These are phyloP conservation scores for Hypocrella siamensis DNA, from an alignment of 2,329 filamentous ascomycete genomes.

Conservation along the genomic window DNA sequence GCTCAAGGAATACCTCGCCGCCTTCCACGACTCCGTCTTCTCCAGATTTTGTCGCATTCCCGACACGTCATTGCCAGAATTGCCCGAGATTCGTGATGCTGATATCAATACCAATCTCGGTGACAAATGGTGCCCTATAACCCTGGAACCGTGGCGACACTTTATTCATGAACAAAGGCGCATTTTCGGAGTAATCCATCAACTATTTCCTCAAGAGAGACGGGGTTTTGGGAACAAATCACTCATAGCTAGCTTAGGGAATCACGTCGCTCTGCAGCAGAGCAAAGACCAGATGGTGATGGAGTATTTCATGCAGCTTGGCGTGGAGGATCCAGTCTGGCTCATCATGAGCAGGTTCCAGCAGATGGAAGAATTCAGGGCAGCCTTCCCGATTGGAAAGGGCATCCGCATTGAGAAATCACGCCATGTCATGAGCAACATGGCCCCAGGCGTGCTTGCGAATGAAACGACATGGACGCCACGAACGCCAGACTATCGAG, in stretches of 20 bases:
- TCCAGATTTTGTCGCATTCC: too few relatives aligned
- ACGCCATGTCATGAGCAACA: slow-evolving; percentile 11
- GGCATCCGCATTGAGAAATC: slow-evolving; percentile 18
- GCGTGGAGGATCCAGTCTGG: slow-evolving; percentile 6
- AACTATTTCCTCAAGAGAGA: slow-evolving; percentile 7
- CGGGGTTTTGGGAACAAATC: slow-evolving; percentile 11
- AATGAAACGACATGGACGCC: slow-evolving; percentile 5
- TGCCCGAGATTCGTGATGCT: slow-evolving; percentile 9
- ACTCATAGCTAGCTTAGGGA: slow-evolving; percentile 10
- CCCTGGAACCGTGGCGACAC: slow-evolving; percentile 12
- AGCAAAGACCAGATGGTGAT: slow-evolving; percentile 14
- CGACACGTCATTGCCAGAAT: slow-evolving; percentile 11
- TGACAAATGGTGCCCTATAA: slow-evolving; percentile 13
- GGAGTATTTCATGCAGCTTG: slow-evolving; percentile 12
- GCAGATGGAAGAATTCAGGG: slow-evolving; percentile 6
- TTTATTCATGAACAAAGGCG: slow-evolving; percentile 12
- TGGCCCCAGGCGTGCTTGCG: slow-evolving; percentile 12
- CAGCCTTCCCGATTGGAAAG: slow-evolving; percentile 10
- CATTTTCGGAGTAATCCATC: slow-evolving; percentile 10
- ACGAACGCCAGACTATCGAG: slow-evolving; percentile 7
- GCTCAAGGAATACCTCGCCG: slow-evolving; percentile 14
- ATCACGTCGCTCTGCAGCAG: slow-evolving; percentile 6
- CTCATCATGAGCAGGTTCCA: slow-evolving; percentile 14
- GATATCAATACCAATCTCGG: slow-evolving; percentile 14
- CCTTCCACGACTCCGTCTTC: slow-evolving; percentile 13